Conservation (phyloP, 139 green algal genomes). For the Haematococcus sp. region DNA sequence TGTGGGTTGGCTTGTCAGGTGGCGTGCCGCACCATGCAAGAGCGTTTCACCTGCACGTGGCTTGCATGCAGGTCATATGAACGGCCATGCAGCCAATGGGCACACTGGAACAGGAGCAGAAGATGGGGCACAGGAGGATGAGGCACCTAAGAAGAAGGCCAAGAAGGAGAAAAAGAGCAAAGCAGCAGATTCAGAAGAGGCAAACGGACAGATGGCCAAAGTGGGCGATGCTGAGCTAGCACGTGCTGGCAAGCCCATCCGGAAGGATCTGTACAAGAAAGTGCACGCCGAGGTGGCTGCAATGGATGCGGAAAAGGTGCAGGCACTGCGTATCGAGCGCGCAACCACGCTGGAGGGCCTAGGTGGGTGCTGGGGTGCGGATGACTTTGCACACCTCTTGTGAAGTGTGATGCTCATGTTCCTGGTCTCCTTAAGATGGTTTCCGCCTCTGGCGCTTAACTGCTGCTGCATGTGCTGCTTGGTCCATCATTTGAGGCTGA, state of each 20-base stretch:
- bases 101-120: not conserved
- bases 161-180: slow-evolving; percentile 22
- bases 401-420: too few species aligned
- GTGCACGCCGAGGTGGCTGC: slow-evolving; percentile 37
- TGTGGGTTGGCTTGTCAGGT: too few species aligned
- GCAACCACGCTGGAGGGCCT: slow-evolving; percentile 52
- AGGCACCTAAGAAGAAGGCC: slow-evolving; percentile 18
- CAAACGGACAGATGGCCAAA: slow-evolving; percentile 28
- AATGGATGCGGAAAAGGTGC: slow-evolving; percentile 31
- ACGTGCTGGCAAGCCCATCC: slow-evolving; percentile 37
- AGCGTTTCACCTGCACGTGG: too few species aligned
- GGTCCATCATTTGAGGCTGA: too few species aligned
- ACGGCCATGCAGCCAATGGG: not conserved
- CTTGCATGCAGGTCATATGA: too few species aligned
- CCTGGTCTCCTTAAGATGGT: too few species aligned
- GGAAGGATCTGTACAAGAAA: slow-evolving; percentile 66
- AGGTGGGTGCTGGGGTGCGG: too few species aligned
- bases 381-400: too few species aligned
- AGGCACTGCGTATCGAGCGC: slow-evolving; percentile 39
- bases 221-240: slow-evolving; percentile 61
- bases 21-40: too few species aligned
- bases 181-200: slow-evolving; percentile 9
- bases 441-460: too few species aligned
- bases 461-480: too few species aligned
- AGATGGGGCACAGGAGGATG: slow-evolving; percentile 23